Percentiles rank a stretch among this genome's conserved stretches.
Conservation (phyloP, 1,139 yeast species). For the Yamadazyma aaseri region DNA sequence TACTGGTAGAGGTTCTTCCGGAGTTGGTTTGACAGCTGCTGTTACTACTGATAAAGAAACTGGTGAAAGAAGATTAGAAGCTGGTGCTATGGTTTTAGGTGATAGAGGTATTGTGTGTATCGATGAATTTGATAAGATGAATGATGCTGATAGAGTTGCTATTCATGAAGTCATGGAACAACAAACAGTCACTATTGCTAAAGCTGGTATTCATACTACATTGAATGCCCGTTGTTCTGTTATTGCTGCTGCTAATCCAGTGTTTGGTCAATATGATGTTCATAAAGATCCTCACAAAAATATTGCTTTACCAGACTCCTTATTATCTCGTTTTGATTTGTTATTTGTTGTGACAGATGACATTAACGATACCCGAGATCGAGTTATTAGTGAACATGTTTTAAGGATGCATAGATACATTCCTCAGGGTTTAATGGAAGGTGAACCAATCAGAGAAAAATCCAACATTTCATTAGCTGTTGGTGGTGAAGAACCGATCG, state of each 20-base stretch:
- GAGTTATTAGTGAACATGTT: constrained; percentile 91
- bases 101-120: constrained; percentile 97
- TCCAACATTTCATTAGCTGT: constrained; percentile 71
- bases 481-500: constrained; percentile 62
- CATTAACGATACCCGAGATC: constrained; percentile 79
- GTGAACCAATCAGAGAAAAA: constrained; percentile 88
- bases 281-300: constrained; percentile 96
- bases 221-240: constrained; percentile 96
- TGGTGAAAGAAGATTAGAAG: constrained; percentile 94
- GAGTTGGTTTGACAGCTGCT: constrained; percentile 99
- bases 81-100: constrained; percentile 99
- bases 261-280: constrained; percentile 93
- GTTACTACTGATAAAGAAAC: constrained; percentile 96
- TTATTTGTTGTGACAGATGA: constrained; percentile 96
- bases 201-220: constrained; percentile 97
- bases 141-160: constrained; percentile 94
- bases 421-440: constrained; percentile 88
- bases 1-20: constrained; percentile 98
- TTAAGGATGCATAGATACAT: constrained; percentile 88
- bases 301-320: constrained; percentile 94
- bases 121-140: constrained; percentile 98
- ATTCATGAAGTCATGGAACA: constrained; percentile 99
- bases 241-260: constrained; percentile 98
- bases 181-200: constrained; percentile 97
- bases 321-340: constrained; percentile 94